These are phyloP conservation scores for Chrysoporthe cubensis DNA, from an alignment of 2,329 filamentous ascomycete species.

Conservation along the genomic window DNA sequence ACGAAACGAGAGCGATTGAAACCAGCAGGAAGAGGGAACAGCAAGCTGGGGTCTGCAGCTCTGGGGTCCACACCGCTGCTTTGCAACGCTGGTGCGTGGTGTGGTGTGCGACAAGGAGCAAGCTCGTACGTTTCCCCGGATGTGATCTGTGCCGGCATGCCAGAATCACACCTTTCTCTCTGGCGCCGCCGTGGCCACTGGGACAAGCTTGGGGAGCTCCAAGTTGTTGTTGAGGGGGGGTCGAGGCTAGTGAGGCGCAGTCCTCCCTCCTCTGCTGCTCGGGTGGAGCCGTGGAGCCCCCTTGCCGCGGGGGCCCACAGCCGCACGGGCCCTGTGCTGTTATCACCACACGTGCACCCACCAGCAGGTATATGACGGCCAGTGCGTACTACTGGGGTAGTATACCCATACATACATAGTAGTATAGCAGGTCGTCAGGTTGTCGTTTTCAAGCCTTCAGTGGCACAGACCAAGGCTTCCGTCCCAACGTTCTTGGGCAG, in stretches of 20 bases:
- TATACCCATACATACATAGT: too few species aligned
- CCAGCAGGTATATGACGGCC: too few species aligned
- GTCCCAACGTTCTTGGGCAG: too few species aligned
- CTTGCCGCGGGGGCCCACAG: not conserved
- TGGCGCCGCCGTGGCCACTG: not conserved
- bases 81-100: not conserved
- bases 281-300: too few species aligned
- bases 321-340: not conserved
- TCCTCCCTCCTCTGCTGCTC: not conserved
- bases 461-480: too few species aligned
- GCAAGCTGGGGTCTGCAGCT: not conserved
- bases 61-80: slow-evolving; percentile 2
- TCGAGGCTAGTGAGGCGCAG: not conserved
- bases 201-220: not conserved
- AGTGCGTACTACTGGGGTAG: too few species aligned
- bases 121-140: slow-evolving; percentile 5
- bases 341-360: too few species aligned
- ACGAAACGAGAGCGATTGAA: not conserved
- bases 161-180: not conserved
- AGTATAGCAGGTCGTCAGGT: too few species aligned
- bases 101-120: not conserved
- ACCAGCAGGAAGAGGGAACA: not conserved
- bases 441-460: too few species aligned
- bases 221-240: not conserved
- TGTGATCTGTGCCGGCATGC: not conserved